Evolutionary conservation across 345 rosid species (phyloP).

Genomic region (Lepidium aucheri): DNA sequence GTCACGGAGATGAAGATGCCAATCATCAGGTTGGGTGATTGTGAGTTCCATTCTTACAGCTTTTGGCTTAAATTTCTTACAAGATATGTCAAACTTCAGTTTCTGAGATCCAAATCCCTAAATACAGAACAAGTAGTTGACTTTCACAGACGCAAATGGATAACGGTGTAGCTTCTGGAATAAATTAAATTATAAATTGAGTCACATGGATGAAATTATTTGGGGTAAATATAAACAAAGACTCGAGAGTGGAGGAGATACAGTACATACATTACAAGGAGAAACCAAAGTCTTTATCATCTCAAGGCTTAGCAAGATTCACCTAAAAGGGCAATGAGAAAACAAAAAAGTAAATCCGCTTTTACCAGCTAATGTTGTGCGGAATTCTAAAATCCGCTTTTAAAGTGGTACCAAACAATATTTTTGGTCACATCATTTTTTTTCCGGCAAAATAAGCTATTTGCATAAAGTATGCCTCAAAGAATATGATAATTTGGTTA

Average conservation of each 20-base stretch:
- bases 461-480: too few relatives aligned
- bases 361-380: too few relatives aligned
- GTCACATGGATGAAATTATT: not conserved
- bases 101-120: conserved; percentile 26
- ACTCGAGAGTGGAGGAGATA: not conserved
- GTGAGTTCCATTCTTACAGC: conserved; percentile 52
- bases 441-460: too few relatives aligned
- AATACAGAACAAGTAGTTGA: not conserved
- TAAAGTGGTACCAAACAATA: too few relatives aligned
- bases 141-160: not conserved
- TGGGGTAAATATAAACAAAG: not conserved
- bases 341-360: too few relatives aligned
- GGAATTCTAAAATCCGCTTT: too few relatives aligned
- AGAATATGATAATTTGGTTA: too few relatives aligned
- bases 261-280: conserved; percentile 23
- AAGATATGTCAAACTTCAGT: conserved; percentile 16
- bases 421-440: too few relatives aligned
- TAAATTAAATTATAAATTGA: not conserved
- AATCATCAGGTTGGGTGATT: conserved; percentile 67
- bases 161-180: not conserved
- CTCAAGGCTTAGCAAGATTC: conserved; percentile 8
- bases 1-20: conserved; percentile 91
- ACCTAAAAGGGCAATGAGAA: not conserved
- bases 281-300: conserved; percentile 26
- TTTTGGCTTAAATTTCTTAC: conserved; percentile 21